phyloP scores from a whole-genome alignment of 306 rosid species.

The Luffa aegyptiaca region DNA sequence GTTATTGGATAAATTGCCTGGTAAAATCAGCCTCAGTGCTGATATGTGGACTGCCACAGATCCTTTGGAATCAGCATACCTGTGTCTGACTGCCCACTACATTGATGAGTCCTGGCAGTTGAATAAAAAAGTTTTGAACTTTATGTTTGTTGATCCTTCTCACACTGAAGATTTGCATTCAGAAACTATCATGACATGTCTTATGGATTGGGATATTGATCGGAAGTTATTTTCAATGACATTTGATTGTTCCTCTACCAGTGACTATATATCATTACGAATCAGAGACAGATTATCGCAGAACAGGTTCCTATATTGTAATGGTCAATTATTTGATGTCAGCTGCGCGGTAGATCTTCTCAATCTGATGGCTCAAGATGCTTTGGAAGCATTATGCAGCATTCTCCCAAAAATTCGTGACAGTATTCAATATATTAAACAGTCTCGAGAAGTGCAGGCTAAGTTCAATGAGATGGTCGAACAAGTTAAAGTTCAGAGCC shows the following conservation, averaged over 20 bases:
- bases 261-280: conserved; percentile 47
- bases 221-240: conserved; percentile 85
- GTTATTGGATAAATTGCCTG: conserved; percentile 86
- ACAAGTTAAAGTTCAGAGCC: conserved; percentile 55
- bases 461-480: conserved; percentile 62
- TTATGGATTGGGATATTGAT: conserved; percentile 98
- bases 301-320: conserved; percentile 76
- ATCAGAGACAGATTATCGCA: conserved; percentile 72
- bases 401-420: conserved; percentile 49
- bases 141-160: conserved; percentile 61
- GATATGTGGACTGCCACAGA: conserved; percentile 63
- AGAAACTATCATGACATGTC: conserved; percentile 60
- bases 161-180: conserved; percentile 73
- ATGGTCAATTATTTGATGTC: conserved; percentile 82
- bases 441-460: conserved; percentile 49
- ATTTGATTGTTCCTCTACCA: conserved; percentile 59
- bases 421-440: conserved; percentile 52
- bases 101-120: conserved; percentile 89
- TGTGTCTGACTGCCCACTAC: conserved; percentile 85
- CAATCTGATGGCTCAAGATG: conserved; percentile 31
- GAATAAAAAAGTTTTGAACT: conserved; percentile 67
- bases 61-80: conserved; percentile 55
- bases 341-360: conserved; percentile 54
- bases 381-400: conserved; percentile 45
- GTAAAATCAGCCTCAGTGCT: conserved; percentile 77